A percentile compares a stretch with the other conserved stretches of the same genome.
Evolutionary conservation across 176 grass and related monocot species (phyloP).

Genomic region (Phoenix dactylifera): DNA sequence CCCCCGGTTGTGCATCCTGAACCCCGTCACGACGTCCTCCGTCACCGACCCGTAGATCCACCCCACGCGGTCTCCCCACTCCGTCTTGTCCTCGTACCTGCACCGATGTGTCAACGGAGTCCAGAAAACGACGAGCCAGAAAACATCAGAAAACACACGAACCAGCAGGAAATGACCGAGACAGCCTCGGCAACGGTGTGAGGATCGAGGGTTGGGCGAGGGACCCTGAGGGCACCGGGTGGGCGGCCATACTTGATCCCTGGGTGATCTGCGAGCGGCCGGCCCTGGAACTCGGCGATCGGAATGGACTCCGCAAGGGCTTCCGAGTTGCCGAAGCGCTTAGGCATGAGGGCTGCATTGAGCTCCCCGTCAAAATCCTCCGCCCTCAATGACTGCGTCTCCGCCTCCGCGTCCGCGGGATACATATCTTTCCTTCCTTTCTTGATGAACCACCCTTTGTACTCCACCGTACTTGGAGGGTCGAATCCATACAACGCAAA

Average conservation of each 20-base stretch:
- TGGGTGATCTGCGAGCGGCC: conserved; percentile 73
- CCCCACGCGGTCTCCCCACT: conserved; percentile 94
- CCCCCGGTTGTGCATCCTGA: conserved; percentile 96
- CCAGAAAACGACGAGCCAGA: too few relatives aligned
- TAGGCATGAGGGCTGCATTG: conserved; percentile 44
- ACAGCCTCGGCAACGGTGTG: conserved; percentile 81
- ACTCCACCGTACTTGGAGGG: conserved; percentile 67
- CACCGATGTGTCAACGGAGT: neutral
- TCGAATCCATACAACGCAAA: conserved; percentile 96
- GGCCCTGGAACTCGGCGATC: conserved; percentile 79
- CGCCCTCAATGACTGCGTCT: conserved; percentile 44
- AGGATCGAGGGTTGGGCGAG: conserved; percentile 58
- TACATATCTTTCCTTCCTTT: conserved; percentile 49
- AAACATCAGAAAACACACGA: too few relatives aligned
- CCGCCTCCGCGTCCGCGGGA: conserved; percentile 36
- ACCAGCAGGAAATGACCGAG: conserved; percentile 79
- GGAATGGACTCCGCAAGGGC: conserved; percentile 72
- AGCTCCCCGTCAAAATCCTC: conserved; percentile 79
- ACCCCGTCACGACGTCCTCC: conserved; percentile 92
- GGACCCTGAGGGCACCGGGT: conserved; percentile 58
- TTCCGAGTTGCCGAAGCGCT: conserved; percentile 82
- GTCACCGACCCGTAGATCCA: conserved; percentile 98
- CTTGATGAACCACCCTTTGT: conserved; percentile 49
- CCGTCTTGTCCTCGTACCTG: conserved; percentile 94
- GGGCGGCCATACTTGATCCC: conserved; percentile 60